Evolutionary conservation across 345 rosid species (phyloP), one percentile per base, ranked within the genome.

Genomic region (Jatropha curcas): DNA sequence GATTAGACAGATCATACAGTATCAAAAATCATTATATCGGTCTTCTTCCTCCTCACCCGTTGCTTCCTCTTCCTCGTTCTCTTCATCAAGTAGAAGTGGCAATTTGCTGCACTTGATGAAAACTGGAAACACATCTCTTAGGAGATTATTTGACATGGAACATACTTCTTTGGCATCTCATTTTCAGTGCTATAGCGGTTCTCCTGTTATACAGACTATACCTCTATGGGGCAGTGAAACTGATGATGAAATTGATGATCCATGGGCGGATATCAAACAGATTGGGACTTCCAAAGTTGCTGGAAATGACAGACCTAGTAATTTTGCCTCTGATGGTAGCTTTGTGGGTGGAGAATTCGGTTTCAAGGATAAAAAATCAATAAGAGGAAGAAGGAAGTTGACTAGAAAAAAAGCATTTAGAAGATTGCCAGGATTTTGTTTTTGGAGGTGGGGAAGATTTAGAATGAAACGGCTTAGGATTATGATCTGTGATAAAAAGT

Each of bases 81-180:
- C 76, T 25, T 73, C 77, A 8, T 68, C 82, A 14, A 27, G 72
- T 46, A 66, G 41, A 61, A 79, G 84, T 22, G 74, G 68, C 59
- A 81, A 71, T 35, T 73, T 89, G 58, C 39, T 85, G 30, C 76
- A 81, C 12, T 64, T 84, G 71, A 87, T 84, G 93, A 84, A 67
- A 74, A 66, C 69, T 10, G 86, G 88, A 66, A 83, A 79, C 79
- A 74, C 83, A 0, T 84, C 88, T 41, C 30, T 84, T 28, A 51
- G 56, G 77, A 86, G 93, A 75, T 70, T 89, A 19, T 84, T 83
- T 60, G 85, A 84, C 68, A 89, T 79, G 86, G 87, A 86, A 64
- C 88, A 83, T 35, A 83, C 86, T 0, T 76, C 84, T 77, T 82
- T 87, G 71, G 79, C 82, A 14, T 78, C 72, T 24, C 78, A 83